A percentile compares a stretch with the other conserved stretches of the same genome.
Conservation (phyloP, 2,329 filamentous ascomycete genomes). For the Pseudocercospora musae region DNA sequence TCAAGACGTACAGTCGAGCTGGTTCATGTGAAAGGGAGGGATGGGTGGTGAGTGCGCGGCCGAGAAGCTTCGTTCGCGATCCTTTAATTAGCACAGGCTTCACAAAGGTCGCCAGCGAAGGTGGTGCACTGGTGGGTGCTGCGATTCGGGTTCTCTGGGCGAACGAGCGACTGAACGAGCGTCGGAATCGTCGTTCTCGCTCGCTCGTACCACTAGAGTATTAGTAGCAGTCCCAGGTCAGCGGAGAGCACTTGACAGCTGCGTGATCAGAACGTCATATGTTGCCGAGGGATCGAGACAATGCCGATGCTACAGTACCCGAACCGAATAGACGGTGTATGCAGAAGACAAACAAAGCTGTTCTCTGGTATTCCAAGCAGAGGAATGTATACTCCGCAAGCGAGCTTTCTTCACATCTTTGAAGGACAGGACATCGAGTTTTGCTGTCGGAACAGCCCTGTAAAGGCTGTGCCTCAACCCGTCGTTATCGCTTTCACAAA, state of each 20-base stretch:
- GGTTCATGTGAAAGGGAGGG: neutral
- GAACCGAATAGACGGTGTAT: neutral
- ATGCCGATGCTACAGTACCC: neutral
- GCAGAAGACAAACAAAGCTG: neutral
- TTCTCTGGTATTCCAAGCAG: neutral
- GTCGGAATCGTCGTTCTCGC: neutral
- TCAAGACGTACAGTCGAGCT: neutral
- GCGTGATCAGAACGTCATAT: conserved; percentile 3
- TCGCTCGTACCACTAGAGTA: neutral
- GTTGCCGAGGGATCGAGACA: neutral
- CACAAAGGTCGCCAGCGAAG: neutral
- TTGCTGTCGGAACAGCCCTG: neutral
- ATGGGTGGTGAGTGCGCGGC: neutral
- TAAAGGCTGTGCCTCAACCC: neutral
- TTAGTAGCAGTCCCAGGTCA: neutral
- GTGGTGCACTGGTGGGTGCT: too few relatives aligned
- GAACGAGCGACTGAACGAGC: neutral
- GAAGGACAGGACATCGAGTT: neutral
- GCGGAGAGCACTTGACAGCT: neutral
- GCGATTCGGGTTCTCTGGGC: neutral
- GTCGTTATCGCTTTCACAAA: too few relatives aligned
- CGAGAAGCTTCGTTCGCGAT: neutral
- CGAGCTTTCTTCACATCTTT: neutral
- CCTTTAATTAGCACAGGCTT: neutral
- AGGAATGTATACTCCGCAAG: neutral